A percentile compares a stretch with the other conserved stretches of the same genome.
These are phyloP conservation scores for Nicotiana sylvestris DNA, from an alignment of 257 asterid genomes.

Conservation along the genomic window DNA sequence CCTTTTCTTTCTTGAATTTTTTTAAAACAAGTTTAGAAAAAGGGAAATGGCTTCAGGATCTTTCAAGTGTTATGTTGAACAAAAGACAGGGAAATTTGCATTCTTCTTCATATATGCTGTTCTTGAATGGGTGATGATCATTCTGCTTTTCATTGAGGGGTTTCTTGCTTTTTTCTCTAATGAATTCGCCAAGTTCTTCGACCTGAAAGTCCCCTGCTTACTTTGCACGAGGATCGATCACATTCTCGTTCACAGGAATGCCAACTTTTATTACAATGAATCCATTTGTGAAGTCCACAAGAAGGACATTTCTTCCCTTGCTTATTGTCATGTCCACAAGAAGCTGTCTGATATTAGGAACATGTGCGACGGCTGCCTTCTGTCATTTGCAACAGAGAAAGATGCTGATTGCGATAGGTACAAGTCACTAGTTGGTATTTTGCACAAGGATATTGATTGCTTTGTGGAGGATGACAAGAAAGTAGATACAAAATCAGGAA, in stretches of 20 bases:
- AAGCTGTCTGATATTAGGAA: slow-evolving; percentile 54
- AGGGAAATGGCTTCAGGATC: slow-evolving; percentile 4
- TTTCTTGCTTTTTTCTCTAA: slow-evolving; percentile 54
- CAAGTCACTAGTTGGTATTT: slow-evolving; percentile 54
- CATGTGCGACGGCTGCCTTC: slow-evolving; percentile 75
- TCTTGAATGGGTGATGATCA: slow-evolving; percentile 67
- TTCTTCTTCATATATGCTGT: slow-evolving; percentile 55
- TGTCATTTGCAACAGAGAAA: slow-evolving; percentile 55
- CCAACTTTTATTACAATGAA: slow-evolving; percentile 61
- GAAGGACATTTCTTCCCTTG: slow-evolving; percentile 65
- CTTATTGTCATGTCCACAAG: slow-evolving; percentile 73
- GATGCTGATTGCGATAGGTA: slow-evolving; percentile 35
- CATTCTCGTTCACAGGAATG: slow-evolving; percentile 42
- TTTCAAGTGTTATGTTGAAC: slow-evolving; percentile 38
- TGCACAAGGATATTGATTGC: slow-evolving; percentile 52
- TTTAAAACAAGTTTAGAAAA: neutral
- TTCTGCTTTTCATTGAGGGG: slow-evolving; percentile 66
- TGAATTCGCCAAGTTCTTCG: slow-evolving; percentile 64
- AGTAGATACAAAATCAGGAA: slow-evolving; percentile 16
- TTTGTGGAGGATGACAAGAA: slow-evolving; percentile 33
- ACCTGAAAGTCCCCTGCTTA: slow-evolving; percentile 62
- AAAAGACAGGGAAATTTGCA: slow-evolving; percentile 49
- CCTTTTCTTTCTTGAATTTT: too few species aligned
- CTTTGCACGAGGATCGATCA: slow-evolving; percentile 79
- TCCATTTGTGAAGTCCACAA: slow-evolving; percentile 80